Percentiles rank a stretch among this genome's conserved stretches.
phyloP scores from a whole-genome alignment of 108 stramenopile genomes.

The Fragilaria crotonensis region DNA sequence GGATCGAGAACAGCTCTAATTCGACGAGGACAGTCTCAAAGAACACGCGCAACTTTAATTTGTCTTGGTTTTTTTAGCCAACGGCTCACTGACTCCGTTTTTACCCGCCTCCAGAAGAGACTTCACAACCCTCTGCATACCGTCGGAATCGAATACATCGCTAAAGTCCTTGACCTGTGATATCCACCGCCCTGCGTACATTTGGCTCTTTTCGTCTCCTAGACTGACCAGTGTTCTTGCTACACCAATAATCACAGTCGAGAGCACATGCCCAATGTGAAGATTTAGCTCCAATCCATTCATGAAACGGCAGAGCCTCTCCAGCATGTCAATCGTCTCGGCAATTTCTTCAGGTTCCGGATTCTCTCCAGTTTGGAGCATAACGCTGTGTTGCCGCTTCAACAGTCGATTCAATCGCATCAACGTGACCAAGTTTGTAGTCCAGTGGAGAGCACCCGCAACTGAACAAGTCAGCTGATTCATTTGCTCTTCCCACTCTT shows the following conservation, averaged over 20 bases:
- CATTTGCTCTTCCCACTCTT: slow-evolving; percentile 28
- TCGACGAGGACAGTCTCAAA: too few relatives aligned
- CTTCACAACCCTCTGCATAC: slow-evolving; percentile 59
- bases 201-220: slow-evolving; percentile 66
- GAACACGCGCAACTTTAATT: too few relatives aligned
- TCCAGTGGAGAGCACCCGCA: slow-evolving; percentile 58
- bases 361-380: slow-evolving; percentile 30
- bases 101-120: slow-evolving; percentile 30
- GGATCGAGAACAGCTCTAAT: too few relatives aligned
- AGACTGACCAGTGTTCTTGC: slow-evolving; percentile 66
- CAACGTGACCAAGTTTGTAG: slow-evolving; percentile 43
- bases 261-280: slow-evolving; percentile 57
- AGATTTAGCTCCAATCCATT: slow-evolving; percentile 35
- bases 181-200: slow-evolving; percentile 70
- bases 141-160: slow-evolving; percentile 49
- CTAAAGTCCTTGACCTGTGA: slow-evolving; percentile 49
- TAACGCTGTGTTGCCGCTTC: slow-evolving; percentile 16
- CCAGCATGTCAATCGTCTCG: slow-evolving; percentile 54
- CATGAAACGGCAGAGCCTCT: slow-evolving; percentile 47
- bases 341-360: slow-evolving; percentile 65
- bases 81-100: too few relatives aligned
- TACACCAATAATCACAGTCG: slow-evolving; percentile 56
- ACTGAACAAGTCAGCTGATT: slow-evolving; percentile 37
- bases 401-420: slow-evolving; percentile 23
- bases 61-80: too few relatives aligned